These are phyloP conservation scores for Colletotrichum eleusines DNA, from an alignment of 2,329 filamentous ascomycete species.

Conservation along the genomic window DNA sequence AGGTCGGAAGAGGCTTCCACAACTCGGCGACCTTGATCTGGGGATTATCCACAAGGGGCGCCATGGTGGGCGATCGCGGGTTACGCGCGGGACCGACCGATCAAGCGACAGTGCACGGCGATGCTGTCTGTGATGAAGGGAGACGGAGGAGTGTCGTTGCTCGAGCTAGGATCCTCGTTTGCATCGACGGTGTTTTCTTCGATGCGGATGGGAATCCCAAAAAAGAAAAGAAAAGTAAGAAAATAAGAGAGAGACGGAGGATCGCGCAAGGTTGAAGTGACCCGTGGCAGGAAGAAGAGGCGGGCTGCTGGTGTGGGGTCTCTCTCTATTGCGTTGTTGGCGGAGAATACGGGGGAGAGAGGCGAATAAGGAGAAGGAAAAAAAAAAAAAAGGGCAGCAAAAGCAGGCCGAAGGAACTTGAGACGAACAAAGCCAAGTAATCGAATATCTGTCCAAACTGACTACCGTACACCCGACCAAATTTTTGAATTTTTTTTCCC, in stretches of 20 bases:
- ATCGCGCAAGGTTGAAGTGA: slow-evolving; percentile 8
- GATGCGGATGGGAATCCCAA: slow-evolving; percentile 13
- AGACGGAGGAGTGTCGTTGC: background rate
- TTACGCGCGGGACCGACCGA: slow-evolving; percentile 13
- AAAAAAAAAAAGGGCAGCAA: background rate
- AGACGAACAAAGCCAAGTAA: slow-evolving; percentile 7
- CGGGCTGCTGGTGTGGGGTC: slow-evolving; percentile 13
- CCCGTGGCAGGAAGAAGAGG: slow-evolving; percentile 15
- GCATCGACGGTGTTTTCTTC: slow-evolving; percentile 12
- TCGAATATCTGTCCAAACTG: slow-evolving; percentile 35
- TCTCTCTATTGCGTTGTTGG: slow-evolving; percentile 10
- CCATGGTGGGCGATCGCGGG: slow-evolving; percentile 60
- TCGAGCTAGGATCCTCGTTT: background rate
- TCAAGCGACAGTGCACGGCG: slow-evolving; percentile 1
- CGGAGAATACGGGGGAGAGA: slow-evolving; percentile 9
- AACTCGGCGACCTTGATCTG: slow-evolving; percentile 91
- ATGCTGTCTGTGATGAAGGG: background rate
- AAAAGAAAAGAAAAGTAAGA: background rate
- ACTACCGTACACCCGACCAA: background rate
- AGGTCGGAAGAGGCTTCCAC: slow-evolving; percentile 84
- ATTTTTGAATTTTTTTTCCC: background rate
- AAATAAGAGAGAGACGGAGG: background rate
- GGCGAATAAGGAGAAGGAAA: slow-evolving; percentile 7
- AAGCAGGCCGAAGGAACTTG: slow-evolving; percentile 25
- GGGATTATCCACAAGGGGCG: slow-evolving; percentile 88